phyloP scores from a whole-genome alignment of 2,329 filamentous ascomycete species.

The Chaetothyriales sp. region DNA sequence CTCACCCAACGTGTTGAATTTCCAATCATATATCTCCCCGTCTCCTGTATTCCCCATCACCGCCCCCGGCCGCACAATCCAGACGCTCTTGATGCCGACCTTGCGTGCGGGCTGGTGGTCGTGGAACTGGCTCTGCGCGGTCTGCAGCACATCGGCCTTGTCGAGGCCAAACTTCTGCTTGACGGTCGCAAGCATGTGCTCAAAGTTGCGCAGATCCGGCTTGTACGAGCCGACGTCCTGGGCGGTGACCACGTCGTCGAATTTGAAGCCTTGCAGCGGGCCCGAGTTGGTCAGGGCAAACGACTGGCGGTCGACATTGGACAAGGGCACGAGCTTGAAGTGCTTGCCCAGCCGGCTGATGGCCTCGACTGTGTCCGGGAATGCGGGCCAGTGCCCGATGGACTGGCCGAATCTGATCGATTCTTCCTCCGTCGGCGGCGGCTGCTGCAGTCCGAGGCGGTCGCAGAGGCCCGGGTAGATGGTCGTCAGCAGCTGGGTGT shows the following conservation, averaged over 20 bases:
- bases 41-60: conserved; percentile 21
- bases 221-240: conserved; percentile 60
- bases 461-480: conserved; percentile 24
- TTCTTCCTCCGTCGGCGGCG: conserved; percentile 20
- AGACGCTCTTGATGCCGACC: conserved; percentile 45
- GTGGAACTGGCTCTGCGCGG: conserved; percentile 50
- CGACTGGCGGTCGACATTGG: conserved; percentile 41
- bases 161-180: conserved; percentile 42
- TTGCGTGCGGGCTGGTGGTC: conserved; percentile 52
- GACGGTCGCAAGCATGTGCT: conserved; percentile 44
- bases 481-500: conserved; percentile 43
- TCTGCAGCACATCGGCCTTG: conserved; percentile 46
- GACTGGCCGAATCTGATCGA: conserved; percentile 33
- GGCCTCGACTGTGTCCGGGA: conserved; percentile 42
- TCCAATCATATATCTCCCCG: conserved; percentile 38
- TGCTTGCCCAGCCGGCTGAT: conserved; percentile 33
- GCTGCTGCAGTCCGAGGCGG: conserved; percentile 14
- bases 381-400: conserved; percentile 39
- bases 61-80: conserved; percentile 42
- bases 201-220: conserved; percentile 49
- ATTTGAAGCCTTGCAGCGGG: conserved; percentile 37
- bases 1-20: conserved; percentile 43
- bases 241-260: conserved; percentile 54
- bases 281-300: conserved; percentile 34
- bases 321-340: conserved; percentile 42